Percentiles rank a stretch among this genome's conserved stretches.
phyloP scores from a whole-genome alignment of 768 basidiomycete genomes.

The Kwoniella newhampshirensis region DNA sequence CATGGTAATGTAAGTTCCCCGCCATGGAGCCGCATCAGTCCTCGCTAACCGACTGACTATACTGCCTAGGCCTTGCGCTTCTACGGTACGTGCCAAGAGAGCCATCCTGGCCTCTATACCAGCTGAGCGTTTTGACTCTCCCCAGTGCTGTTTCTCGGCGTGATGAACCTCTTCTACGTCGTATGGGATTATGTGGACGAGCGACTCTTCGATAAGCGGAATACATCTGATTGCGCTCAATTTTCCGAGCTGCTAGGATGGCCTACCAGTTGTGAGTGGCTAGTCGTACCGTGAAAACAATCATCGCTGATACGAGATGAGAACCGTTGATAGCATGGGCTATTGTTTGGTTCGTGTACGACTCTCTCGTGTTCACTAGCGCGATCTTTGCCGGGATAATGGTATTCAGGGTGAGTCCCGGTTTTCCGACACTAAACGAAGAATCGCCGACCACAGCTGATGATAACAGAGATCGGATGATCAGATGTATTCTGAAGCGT shows the following conservation, averaged over 20 bases:
- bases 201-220: slow-evolving; percentile 88
- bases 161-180: slow-evolving; percentile 65
- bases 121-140: slow-evolving; percentile 1
- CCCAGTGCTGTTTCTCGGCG: slow-evolving; percentile 44
- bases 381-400: slow-evolving; percentile 78
- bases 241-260: slow-evolving; percentile 67
- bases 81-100: no score
- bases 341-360: slow-evolving; percentile 77
- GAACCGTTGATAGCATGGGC: slow-evolving; percentile 71
- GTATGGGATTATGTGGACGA: slow-evolving; percentile 96
- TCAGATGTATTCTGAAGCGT: slow-evolving; percentile 50
- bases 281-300: not conserved
- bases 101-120: slow-evolving; percentile 49
- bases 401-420: slow-evolving; percentile 68
- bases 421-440: not conserved
- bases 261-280: slow-evolving; percentile 49
- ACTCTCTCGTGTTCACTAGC: slow-evolving; percentile 68
- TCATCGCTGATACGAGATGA: no score
- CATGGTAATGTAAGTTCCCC: slow-evolving; percentile 66
- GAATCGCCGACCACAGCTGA: slow-evolving; percentile 5
- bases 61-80: slow-evolving; percentile 59
- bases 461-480: slow-evolving; percentile 36
- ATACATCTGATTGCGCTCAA: slow-evolving; percentile 90
- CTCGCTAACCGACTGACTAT: no score
- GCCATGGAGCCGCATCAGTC: no score